Base-by-base conservation (phyloP, 139 green algal genomes). In the Chlamydomonas sphaeroides region DNA sequence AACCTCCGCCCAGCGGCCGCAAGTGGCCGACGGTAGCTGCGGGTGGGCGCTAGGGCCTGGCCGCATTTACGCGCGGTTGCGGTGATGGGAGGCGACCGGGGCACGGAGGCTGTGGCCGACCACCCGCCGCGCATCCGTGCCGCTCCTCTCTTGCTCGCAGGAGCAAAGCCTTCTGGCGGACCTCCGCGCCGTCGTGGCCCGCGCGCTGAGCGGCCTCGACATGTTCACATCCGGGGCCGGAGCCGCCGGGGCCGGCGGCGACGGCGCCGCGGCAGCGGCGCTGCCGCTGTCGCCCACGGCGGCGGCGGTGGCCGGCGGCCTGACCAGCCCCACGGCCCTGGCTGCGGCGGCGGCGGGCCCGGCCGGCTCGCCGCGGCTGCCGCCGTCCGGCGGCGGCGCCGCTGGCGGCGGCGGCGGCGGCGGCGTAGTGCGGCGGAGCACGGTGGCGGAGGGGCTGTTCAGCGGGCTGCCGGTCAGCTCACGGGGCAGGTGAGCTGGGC, bases 101-200 rank as follows among this genome's bases (percentile, higher is more conserved):
- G n/a, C n/a, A n/a, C n/a, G n/a, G n/a, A n/a, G n/a, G n/a, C n/a
- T n/a, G n/a, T n/a, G n/a, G n/a, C n/a, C n/a, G n/a, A n/a, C n/a
- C n/a, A n/a, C n/a, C n/a, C n/a, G n/a, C n/a, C n/a, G n/a, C n/a
- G n/a, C n/a, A n/a, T n/a, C n/a, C n/a, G n/a, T n/a, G n/a, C n/a
- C n/a, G n/a, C n/a, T n/a, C n/a, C n/a, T n/a, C n/a, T n/a, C n/a
- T n/a, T n/a, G n/a, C 32, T 17, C 63, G 71, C 84, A 90, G 87
- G 96, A 99, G 90, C 90, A 97, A 48, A 95, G 84, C 62, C 89
- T 99, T 75, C 92, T 98, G 78, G 92, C 89, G 6, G 96, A 98
- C 87, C 90, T 99, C 81, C 89, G 93, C 42, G 87, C 87, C 0
- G 89, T 96, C 59, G 96, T 98, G n/a, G 93, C 93, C 0, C 90